Evolutionary conservation across 2,329 filamentous ascomycete species (phyloP).

Genomic region (Stagonosporopsis tanaceti): DNA sequence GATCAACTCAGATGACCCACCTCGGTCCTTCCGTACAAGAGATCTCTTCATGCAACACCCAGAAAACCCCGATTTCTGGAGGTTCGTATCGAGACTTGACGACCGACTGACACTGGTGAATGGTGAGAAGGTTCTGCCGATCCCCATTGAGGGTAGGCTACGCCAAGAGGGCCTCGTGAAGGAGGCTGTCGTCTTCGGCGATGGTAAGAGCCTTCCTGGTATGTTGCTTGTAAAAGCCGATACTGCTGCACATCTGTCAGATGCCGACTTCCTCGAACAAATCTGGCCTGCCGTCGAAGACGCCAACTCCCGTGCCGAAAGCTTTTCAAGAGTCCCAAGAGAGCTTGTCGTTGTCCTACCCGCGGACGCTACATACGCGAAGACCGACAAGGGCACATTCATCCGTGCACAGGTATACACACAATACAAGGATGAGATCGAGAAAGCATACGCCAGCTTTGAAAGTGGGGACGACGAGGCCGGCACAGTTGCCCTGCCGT

Average conservation of each 20-base stretch:
- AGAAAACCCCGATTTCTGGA: slow-evolving; percentile 54
- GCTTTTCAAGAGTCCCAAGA: slow-evolving; percentile 61
- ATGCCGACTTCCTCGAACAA: slow-evolving; percentile 56
- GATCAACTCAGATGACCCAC: slow-evolving; percentile 56
- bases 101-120: slow-evolving; percentile 59
- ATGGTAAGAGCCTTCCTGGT: slow-evolving; percentile 61
- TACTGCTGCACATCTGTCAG: slow-evolving; percentile 51
- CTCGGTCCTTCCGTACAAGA: slow-evolving; percentile 57
- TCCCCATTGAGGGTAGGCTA: slow-evolving; percentile 62
- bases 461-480: slow-evolving; percentile 32
- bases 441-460: slow-evolving; percentile 52
- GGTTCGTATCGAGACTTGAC: slow-evolving; percentile 57
- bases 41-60: slow-evolving; percentile 59
- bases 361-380: slow-evolving; percentile 56
- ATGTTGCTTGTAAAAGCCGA: slow-evolving; percentile 62
- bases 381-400: slow-evolving; percentile 66
- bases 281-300: slow-evolving; percentile 61
- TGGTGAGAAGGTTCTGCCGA: slow-evolving; percentile 60
- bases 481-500: slow-evolving; percentile 33
- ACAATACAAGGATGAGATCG: slow-evolving; percentile 58
- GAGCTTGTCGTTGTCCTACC: slow-evolving; percentile 63
- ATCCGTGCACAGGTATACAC: slow-evolving; percentile 62
- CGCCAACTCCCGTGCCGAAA: slow-evolving; percentile 60
- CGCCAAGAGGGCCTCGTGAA: slow-evolving; percentile 61
- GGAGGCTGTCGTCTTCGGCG: slow-evolving; percentile 67